Evolutionary conservation across 305 asterid species (phyloP).

Genomic region (Fraxinus floribunda): DNA sequence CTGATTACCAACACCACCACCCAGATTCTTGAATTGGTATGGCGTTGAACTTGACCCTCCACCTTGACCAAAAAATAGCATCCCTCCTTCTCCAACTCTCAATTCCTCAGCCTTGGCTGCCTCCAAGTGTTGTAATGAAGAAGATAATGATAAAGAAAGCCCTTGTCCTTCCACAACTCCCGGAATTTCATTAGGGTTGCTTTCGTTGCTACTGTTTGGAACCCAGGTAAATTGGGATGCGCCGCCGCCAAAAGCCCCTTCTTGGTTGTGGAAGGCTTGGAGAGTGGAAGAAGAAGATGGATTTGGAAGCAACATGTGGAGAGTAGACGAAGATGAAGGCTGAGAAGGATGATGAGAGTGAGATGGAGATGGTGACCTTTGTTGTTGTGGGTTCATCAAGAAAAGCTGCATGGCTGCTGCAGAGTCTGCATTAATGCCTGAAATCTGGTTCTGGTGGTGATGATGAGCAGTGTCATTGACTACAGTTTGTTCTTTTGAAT

Average conservation of each 20-base stretch:
- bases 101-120: slow-evolving; percentile 75
- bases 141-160: slow-evolving; percentile 70
- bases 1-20: slow-evolving; percentile 21
- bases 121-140: slow-evolving; percentile 68
- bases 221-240: slow-evolving; percentile 65
- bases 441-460: slow-evolving; percentile 50
- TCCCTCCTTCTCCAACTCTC: slow-evolving; percentile 61
- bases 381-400: slow-evolving; percentile 71
- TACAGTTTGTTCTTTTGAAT: slow-evolving; percentile 30
- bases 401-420: slow-evolving; percentile 98
- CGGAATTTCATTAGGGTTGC: slow-evolving; percentile 49
- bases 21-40: slow-evolving; percentile 44
- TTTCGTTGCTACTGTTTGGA: slow-evolving; percentile 37
- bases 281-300: slow-evolving; percentile 44
- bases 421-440: slow-evolving; percentile 56
- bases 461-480: slow-evolving; percentile 31
- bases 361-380: slow-evolving; percentile 59
- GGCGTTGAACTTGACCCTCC: slow-evolving; percentile 36
- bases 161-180: slow-evolving; percentile 71
- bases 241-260: slow-evolving; percentile 39
- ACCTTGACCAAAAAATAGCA: slow-evolving; percentile 70
- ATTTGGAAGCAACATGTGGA: slow-evolving; percentile 62
- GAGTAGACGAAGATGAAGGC: slow-evolving; percentile 45
- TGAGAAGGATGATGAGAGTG: slow-evolving; percentile 40
- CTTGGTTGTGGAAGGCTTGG: slow-evolving; percentile 43